These are phyloP conservation scores for Diplocarpon mali DNA, from an alignment of 2,329 filamentous ascomycete genomes.

Conservation along the genomic window DNA sequence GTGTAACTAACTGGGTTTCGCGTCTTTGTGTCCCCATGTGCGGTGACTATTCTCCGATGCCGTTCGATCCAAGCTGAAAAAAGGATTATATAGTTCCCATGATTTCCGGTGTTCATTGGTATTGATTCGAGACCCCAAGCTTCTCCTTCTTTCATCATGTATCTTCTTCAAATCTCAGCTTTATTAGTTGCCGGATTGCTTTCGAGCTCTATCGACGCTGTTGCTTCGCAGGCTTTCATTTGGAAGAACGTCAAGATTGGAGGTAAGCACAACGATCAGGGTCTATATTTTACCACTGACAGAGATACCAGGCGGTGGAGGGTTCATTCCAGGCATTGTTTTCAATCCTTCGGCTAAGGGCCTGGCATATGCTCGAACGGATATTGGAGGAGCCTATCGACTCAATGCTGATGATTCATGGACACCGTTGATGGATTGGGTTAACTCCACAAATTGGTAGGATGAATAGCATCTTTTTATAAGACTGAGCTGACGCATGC, in stretches of 20 bases:
- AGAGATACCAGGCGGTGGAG: constrained; percentile 34
- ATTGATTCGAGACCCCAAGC: neutral
- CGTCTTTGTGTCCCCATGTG: constrained; percentile 10
- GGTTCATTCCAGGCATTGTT: constrained; percentile 43
- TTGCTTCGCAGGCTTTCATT: constrained; percentile 14
- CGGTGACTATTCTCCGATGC: too few relatives aligned
- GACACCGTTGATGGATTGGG: constrained; percentile 38
- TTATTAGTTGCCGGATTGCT: constrained; percentile 11
- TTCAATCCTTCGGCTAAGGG: constrained; percentile 41
- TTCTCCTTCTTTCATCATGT: constrained; percentile 4
- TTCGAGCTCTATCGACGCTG: constrained; percentile 8
- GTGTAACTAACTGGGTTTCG: constrained; percentile 3
- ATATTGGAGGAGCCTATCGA: constrained; percentile 48
- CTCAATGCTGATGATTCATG: constrained; percentile 44
- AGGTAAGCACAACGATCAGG: constrained; percentile 17
- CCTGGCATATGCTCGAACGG: constrained; percentile 43
- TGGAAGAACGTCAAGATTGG: constrained; percentile 41
- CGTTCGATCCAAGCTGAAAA: neutral
- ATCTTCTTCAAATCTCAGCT: constrained; percentile 6
- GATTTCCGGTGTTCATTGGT: neutral
- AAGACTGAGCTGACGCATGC: neutral
- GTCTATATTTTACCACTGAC: neutral
- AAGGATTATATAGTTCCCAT: constrained; percentile 6
- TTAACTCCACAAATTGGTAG: constrained; percentile 13
- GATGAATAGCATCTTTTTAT: too few relatives aligned